These are phyloP conservation scores for Chrysosporium queenslandicum DNA, from an alignment of 2,329 filamentous ascomycete species.

Conservation along the genomic window DNA sequence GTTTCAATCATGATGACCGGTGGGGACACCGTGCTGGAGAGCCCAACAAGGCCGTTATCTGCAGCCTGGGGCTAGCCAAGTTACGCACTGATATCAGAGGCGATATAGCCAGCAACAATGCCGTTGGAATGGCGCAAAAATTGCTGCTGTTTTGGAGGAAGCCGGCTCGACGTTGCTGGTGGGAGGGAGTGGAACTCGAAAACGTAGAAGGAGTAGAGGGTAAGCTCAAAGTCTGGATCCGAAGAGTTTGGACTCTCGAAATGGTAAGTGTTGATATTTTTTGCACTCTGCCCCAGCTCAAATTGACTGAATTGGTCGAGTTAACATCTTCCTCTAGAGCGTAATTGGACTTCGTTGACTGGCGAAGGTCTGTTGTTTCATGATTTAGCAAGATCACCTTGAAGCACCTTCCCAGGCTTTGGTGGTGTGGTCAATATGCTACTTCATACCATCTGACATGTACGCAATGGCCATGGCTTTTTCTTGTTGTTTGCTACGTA, in stretches of 20 bases:
- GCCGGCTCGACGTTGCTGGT: conserved; percentile 93
- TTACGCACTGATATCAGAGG: conserved; percentile 81
- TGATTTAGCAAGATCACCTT: neutral
- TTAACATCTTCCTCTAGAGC: conserved; percentile 12
- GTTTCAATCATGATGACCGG: conserved; percentile 87
- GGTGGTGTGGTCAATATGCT: neutral
- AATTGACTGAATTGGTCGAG: neutral
- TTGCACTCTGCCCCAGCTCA: neutral
- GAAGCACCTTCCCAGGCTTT: neutral
- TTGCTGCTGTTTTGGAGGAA: conserved; percentile 96
- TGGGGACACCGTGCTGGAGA: conserved; percentile 98
- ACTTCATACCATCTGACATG: no score
- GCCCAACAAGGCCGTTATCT: conserved; percentile 96
- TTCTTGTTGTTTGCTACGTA: neutral
- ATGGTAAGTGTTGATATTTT: conserved; percentile 51
- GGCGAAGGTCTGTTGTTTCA: neutral
- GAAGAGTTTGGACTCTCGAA: conserved; percentile 95
- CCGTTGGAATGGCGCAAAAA: conserved; percentile 97
- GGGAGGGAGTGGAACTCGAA: conserved; percentile 91
- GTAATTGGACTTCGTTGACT: conserved; percentile 17
- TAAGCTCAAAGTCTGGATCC: conserved; percentile 94
- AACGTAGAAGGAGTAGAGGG: conserved; percentile 84
- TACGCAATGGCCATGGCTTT: no score
- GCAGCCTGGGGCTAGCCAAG: conserved; percentile 84
- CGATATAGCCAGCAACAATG: conserved; percentile 61